phyloP scores from a whole-genome alignment of 345 rosid genomes.

The Viola odorata region DNA sequence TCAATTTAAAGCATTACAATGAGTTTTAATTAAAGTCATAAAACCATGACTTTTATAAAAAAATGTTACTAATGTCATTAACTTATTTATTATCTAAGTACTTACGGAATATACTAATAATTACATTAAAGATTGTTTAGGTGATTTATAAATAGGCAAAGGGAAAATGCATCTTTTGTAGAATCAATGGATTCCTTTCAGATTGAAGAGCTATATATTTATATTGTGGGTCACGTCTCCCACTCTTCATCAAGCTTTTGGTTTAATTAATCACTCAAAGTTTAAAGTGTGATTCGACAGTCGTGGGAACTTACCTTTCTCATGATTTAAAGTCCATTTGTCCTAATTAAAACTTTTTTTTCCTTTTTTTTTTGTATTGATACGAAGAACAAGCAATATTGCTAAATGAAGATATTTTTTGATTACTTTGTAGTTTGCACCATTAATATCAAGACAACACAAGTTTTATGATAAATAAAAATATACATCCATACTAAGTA shows the following conservation, averaged over 20 bases:
- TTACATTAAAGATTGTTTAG: too few species aligned
- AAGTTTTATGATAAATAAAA: not conserved
- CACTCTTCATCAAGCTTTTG: slow-evolving; percentile 14
- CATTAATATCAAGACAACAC: not conserved
- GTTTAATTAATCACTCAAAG: slow-evolving; percentile 8
- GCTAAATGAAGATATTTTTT: not conserved
- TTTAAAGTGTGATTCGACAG: slow-evolving; percentile 36
- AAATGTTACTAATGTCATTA: too few species aligned
- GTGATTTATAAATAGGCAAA: too few species aligned
- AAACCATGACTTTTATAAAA: too few species aligned
- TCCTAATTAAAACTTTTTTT: slow-evolving; percentile 4
- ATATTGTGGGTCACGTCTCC: slow-evolving; percentile 29
- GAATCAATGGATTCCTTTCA: too few species aligned
- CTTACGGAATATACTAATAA: too few species aligned
- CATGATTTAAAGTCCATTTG: slow-evolving; percentile 31
- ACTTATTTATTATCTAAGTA: too few species aligned
- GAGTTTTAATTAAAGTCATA: too few species aligned
- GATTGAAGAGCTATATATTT: slow-evolving; percentile 6
- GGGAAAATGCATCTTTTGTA: too few species aligned
- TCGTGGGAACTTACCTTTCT: slow-evolving; percentile 34
- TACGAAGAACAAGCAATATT: slow-evolving; percentile 3
- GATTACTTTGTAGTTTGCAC: not conserved
- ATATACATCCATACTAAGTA: not conserved
- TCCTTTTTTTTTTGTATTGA: not conserved
- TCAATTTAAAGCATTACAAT: too few species aligned